Evolutionary conservation across 192 early-diverging fungal genomes (phyloP), one percentile per base, ranked within the genome.

Genomic region (Coemansia sp.): DNA sequence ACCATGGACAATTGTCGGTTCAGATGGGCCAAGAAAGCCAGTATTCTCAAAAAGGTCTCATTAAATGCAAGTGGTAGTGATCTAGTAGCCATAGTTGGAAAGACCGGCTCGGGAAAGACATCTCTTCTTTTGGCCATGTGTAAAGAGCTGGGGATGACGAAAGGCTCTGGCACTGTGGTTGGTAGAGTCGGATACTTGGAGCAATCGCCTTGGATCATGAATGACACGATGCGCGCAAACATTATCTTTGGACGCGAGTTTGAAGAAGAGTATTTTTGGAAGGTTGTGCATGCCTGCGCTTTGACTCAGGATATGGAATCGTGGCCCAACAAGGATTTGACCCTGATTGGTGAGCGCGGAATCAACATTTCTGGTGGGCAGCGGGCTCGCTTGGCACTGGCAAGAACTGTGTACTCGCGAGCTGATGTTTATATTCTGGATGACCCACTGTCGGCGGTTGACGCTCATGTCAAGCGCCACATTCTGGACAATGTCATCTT

Each of bases 71-170:
- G 70, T 64, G 62, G 76, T 46, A 77, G 88, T 36, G 40, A 78
- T 2, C 83, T 96, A 15, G 87, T 90, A 2, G 93, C 89, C 0
- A 67, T 96, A 40, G 89, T 94, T 14, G 94, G 94, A 2, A 71
- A 86, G 1, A 91, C 94, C 17, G 94, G 92, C 12, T 77, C 83
- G n/a, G 93, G 93, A 47, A 96, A 96, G 64, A 90, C 88, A 0
- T 89, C 91, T 0, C 74, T 96, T 6, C 67, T 96, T 0, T 87
- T 86, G 43, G 88, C 91, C 15, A 69, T 96, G 42, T 81, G 94
- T 22, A 91, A 91, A 10, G 93, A 94, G 64, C 90, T 92, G 83
- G 86, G 76, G 54, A 79, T 82, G 36, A 56, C 64, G 2, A 37
- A 42, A 29, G 63, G 63, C 15, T 0, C 25, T 0, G 83, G 92